A percentile compares a stretch with the other conserved stretches of the same genome.
Conservation (phyloP, 2,329 filamentous ascomycete genomes). For the Lachnellula arida region DNA sequence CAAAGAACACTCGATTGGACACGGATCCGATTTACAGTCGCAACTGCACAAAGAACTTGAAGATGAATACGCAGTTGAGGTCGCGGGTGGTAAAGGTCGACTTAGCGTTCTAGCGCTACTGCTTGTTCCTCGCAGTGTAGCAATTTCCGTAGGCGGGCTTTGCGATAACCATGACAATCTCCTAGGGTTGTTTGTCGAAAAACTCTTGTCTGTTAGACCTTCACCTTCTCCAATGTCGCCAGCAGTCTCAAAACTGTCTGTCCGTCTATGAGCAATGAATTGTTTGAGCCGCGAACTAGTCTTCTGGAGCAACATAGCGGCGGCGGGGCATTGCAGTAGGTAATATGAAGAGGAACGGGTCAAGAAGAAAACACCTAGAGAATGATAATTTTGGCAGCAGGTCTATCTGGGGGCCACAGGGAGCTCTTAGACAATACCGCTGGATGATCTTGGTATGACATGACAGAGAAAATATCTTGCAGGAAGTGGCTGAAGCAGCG, state of each 20-base stretch:
- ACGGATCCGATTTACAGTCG: constrained; percentile 33
- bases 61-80: constrained; percentile 37
- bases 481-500: not conserved
- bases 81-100: constrained; percentile 31
- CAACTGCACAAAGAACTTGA: constrained; percentile 44
- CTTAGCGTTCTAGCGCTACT: constrained; percentile 12
- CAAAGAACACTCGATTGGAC: constrained; percentile 24
- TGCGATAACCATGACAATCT: constrained; percentile 20
- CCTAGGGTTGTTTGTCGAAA: constrained; percentile 6
- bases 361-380: not conserved
- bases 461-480: not conserved
- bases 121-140: constrained; percentile 8
- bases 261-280: constrained; percentile 18
- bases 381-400: not conserved
- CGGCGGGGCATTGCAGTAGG: not conserved
- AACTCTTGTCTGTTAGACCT: constrained; percentile 3
- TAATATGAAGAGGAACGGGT: not conserved
- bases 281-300: constrained; percentile 21
- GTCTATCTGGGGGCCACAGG: not conserved
- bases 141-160: constrained; percentile 8
- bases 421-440: constrained; percentile 2
- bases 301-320: constrained; percentile 22
- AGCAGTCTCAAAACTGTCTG: constrained; percentile 4
- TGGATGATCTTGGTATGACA: constrained; percentile 15
- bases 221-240: constrained; percentile 3